phyloP scores from a whole-genome alignment of 2,329 filamentous ascomycete genomes.

The Clarireedia homoeocarpa region DNA sequence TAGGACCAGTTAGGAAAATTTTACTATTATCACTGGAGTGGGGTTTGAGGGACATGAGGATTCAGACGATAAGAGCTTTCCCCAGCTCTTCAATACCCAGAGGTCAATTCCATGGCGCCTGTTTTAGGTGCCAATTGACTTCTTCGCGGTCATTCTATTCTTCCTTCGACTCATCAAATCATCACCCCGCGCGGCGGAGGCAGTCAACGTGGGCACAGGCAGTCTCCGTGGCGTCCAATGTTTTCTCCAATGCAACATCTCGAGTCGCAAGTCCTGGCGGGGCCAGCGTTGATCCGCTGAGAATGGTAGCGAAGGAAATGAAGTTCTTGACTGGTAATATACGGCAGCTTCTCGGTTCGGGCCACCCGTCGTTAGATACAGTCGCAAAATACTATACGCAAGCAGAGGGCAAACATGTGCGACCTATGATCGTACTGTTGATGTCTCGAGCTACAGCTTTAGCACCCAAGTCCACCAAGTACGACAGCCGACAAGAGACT shows the following conservation, averaged over 20 bases:
- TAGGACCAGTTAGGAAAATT: neutral
- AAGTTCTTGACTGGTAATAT: conserved; percentile 93
- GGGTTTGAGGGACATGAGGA: conserved; percentile 38
- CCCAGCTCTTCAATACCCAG: conserved; percentile 30
- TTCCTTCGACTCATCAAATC: conserved; percentile 16
- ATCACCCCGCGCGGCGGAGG: conserved; percentile 36
- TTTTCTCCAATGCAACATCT: conserved; percentile 58
- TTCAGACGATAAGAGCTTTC: conserved; percentile 41
- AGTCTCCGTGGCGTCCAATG: conserved; percentile 60
- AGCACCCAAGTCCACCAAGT: conserved; percentile 53
- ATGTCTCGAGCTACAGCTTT: conserved; percentile 93
- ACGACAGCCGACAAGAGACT: conserved; percentile 25
- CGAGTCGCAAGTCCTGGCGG: conserved; percentile 52
- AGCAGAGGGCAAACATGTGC: conserved; percentile 92
- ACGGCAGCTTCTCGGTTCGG: conserved; percentile 83
- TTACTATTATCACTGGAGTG: neutral
- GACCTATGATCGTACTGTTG: conserved; percentile 86
- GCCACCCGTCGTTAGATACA: conserved; percentile 87
- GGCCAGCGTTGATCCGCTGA: conserved; percentile 78
- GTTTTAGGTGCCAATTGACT: conserved; percentile 33
- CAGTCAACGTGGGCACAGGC: conserved; percentile 71
- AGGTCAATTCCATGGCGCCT: conserved; percentile 32
- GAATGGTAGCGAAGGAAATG: conserved; percentile 91
- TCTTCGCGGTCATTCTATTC: conserved; percentile 8
- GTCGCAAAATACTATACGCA: conserved; percentile 98